Percentiles rank a stretch among this genome's conserved stretches.
Conservation (phyloP, 2,329 filamentous ascomycete genomes). For the Amphichorda felina region DNA sequence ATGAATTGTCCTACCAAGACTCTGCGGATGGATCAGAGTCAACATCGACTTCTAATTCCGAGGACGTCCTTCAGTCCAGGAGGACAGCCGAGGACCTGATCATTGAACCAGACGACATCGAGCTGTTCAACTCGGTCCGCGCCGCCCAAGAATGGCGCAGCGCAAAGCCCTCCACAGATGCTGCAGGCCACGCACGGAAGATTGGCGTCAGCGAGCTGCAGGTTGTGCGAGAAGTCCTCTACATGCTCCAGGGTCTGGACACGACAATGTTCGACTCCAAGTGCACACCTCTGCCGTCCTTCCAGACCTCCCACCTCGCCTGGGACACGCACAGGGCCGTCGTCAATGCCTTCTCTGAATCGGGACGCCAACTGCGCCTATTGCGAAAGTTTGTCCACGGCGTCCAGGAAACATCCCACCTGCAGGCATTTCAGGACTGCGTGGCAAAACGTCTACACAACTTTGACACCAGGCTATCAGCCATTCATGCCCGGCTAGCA, state of each 20-base stretch:
- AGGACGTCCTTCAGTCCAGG: slow-evolving; percentile 8
- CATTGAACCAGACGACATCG: slow-evolving; percentile 18
- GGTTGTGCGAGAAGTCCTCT: slow-evolving; percentile 63
- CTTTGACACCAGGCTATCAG: slow-evolving; percentile 48
- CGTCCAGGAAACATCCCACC: slow-evolving; percentile 38
- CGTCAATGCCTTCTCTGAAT: slow-evolving; percentile 32
- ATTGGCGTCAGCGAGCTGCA: slow-evolving; percentile 57
- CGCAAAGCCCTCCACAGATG: slow-evolving; percentile 20
- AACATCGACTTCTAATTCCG: slow-evolving; percentile 16
- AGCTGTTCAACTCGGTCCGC: slow-evolving; percentile 16
- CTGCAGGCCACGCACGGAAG: slow-evolving; percentile 21
- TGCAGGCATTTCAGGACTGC: slow-evolving; percentile 61
- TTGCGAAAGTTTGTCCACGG: slow-evolving; percentile 31
- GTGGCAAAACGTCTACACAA: slow-evolving; percentile 41
- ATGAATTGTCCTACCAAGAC: slow-evolving; percentile 18
- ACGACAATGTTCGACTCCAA: slow-evolving; percentile 55
- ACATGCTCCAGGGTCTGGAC: slow-evolving; percentile 72
- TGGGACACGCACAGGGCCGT: slow-evolving; percentile 38
- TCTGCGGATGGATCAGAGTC: slow-evolving; percentile 25
- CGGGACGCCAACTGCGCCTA: slow-evolving; percentile 29
- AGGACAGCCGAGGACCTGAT: slow-evolving; percentile 20
- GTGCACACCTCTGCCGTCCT: slow-evolving; percentile 24
- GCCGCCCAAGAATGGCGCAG: slow-evolving; percentile 22
- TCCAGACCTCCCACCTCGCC: slow-evolving; percentile 34
- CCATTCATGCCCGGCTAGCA: slow-evolving; percentile 49